A percentile compares a stretch with the other conserved stretches of the same genome.
phyloP scores from a whole-genome alignment of 495 filamentous ascomycete species.

The Xylaria acuta region DNA sequence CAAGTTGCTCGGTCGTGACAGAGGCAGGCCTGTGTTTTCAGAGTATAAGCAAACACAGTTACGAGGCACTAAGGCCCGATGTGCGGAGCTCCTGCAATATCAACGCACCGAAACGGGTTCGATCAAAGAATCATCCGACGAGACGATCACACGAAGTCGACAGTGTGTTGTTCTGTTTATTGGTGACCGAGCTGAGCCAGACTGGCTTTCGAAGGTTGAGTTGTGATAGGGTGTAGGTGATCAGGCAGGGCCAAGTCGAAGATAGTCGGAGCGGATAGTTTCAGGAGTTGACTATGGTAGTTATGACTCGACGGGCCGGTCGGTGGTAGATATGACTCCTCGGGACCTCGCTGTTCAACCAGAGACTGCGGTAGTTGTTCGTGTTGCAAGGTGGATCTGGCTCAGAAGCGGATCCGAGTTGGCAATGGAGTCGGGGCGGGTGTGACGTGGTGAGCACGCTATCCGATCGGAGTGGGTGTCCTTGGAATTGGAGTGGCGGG shows the following conservation, averaged over 20 bases:
- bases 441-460: slow-evolving; percentile 53
- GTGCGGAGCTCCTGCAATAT: slow-evolving; percentile 41
- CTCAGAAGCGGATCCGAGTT: slow-evolving; percentile 34
- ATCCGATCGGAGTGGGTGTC: slow-evolving; percentile 51
- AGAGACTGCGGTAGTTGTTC: slow-evolving; percentile 28
- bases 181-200: slow-evolving; percentile 33
- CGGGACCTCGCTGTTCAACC: slow-evolving; percentile 31
- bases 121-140: slow-evolving; percentile 30
- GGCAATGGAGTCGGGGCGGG: slow-evolving; percentile 30
- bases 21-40: slow-evolving; percentile 38
- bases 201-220: slow-evolving; percentile 5
- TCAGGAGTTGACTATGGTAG: slow-evolving; percentile 17
- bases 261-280: slow-evolving; percentile 16
- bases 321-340: slow-evolving; percentile 36
- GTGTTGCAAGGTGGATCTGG: slow-evolving; percentile 34
- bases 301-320: slow-evolving; percentile 32
- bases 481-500: slow-evolving; percentile 37
- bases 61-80: slow-evolving; percentile 46
- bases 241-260: slow-evolving; percentile 7
- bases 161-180: slow-evolving; percentile 31
- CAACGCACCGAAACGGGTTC: slow-evolving; percentile 50
- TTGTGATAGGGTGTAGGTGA: slow-evolving; percentile 23
- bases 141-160: slow-evolving; percentile 16
- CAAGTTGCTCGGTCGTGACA: slow-evolving; percentile 33
- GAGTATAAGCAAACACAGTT: slow-evolving; percentile 31